Percentiles rank a stretch among this genome's conserved stretches.
phyloP scores from a whole-genome alignment of 169 alveolate species.

The Eimeria praecox region DNA sequence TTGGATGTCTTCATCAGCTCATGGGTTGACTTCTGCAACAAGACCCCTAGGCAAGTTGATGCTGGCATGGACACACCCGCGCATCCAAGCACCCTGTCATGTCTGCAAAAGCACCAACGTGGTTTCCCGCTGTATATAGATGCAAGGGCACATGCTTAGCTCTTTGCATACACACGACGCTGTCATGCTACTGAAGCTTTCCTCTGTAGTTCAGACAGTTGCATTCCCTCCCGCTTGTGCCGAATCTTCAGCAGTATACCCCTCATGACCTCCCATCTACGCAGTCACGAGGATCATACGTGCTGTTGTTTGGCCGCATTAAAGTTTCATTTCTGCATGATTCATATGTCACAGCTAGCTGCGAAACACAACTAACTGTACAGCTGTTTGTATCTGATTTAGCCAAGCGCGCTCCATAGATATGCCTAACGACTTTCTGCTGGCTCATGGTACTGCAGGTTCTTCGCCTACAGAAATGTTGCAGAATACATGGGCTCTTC shows the following conservation, averaged over 20 bases:
- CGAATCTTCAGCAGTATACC: neutral
- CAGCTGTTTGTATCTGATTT: neutral
- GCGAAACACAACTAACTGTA: neutral
- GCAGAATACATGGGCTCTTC: slow-evolving; percentile 1
- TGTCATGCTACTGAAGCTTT: too few species aligned
- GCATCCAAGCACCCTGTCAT: too few species aligned
- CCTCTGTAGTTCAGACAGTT: too few species aligned
- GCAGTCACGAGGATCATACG: neutral
- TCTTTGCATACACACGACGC: too few species aligned
- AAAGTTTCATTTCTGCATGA: neutral
- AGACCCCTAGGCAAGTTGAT: slow-evolving; percentile 49
- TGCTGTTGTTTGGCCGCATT: neutral
- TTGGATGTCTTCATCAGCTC: slow-evolving; percentile 3
- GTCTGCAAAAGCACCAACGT: neutral
- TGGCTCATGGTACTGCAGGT: slow-evolving; percentile 18
- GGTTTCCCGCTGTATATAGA: neutral
- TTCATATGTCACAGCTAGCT: neutral
- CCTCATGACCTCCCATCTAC: neutral
- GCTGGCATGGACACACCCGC: neutral
- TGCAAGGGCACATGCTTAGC: neutral
- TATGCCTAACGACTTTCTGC: neutral
- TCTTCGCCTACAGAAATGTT: slow-evolving; percentile 21
- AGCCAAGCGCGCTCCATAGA: neutral
- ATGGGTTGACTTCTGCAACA: neutral
- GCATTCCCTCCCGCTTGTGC: too few species aligned